A percentile compares a stretch with the other conserved stretches of the same genome.
Evolutionary conservation across 768 basidiomycete species (phyloP).

Genomic region (Boletus pseudopeckii): DNA sequence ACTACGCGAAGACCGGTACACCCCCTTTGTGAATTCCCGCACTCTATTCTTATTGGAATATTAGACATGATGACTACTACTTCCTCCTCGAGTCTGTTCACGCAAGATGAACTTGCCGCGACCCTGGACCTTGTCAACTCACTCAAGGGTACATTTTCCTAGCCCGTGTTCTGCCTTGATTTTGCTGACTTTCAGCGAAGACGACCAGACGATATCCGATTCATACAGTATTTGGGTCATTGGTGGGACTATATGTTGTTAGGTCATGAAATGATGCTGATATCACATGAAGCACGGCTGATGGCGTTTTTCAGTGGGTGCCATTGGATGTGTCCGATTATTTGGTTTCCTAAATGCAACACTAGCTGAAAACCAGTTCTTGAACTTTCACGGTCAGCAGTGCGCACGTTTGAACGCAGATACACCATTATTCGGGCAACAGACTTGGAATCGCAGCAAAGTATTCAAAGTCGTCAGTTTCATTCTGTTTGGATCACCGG

Average conservation of each 20-base stretch:
- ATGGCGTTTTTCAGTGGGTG: slow-evolving; percentile 13
- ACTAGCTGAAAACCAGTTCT: slow-evolving; percentile 14
- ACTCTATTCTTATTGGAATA: not conserved
- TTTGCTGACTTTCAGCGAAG: slow-evolving; percentile 1
- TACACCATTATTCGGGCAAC: slow-evolving; percentile 6
- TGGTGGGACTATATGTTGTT: not conserved
- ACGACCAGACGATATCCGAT: not conserved
- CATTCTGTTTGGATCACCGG: slow-evolving; percentile 1
- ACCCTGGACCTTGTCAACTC: not conserved
- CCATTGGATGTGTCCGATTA: not conserved
- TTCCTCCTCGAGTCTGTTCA: slow-evolving; percentile 13
- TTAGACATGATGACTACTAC: slow-evolving; percentile 14
- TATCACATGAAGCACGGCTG: slow-evolving; percentile 5
- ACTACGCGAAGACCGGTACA: slow-evolving; percentile 10
- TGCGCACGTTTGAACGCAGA: slow-evolving; percentile 14
- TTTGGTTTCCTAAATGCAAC: not conserved
- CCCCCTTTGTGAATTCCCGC: not conserved
- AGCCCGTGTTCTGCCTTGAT: not conserved
- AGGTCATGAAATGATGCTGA: not conserved
- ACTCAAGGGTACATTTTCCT: not conserved
- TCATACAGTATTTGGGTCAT: slow-evolving; percentile 10
- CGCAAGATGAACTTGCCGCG: slow-evolving; percentile 6
- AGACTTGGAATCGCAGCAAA: not conserved
- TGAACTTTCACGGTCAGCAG: slow-evolving; percentile 10
- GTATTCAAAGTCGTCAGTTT: not conserved